Evolutionary conservation across 306 rosid species (phyloP), one percentile per base, ranked within the genome.

Genomic region (Pueraria montana): DNA sequence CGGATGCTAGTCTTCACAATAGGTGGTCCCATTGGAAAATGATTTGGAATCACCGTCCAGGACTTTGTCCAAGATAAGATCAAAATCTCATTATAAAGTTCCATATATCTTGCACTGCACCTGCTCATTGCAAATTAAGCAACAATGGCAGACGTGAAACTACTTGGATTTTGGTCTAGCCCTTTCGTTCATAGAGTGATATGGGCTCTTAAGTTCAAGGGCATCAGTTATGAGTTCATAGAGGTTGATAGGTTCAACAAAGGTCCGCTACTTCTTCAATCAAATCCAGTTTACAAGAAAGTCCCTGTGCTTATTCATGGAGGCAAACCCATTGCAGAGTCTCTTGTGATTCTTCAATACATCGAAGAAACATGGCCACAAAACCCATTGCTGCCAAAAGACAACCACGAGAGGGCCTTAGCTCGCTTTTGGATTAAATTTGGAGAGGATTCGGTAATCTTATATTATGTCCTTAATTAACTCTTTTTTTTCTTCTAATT

Each of bases 331-430:
- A 83, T 90, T 1, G 68, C 80, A 0, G 90, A 90, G 58, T 88
- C 89, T 12, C 5, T 56, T 1, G 79, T 85, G 7, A 90, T 88
- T 40, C 88, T 88, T 71, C 50, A 88, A 76, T 90, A 81, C 65
- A 90, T 87, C 0, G 90, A 90, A 75, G 92, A 90, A 62, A 85
- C 85, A 5, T 91, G 92, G 94, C 89, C 86, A 2, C 6, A 80
- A 0, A 85, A 80, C 10, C 91, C 84, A 1, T 63, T 89, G 86
- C 86, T 89, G 1, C 91, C 92, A 9, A 8, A 49, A 20, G 76
- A 91, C 80, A 14, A 65, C 27, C 30, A 91, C 64, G 69, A 86
- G 16, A 87, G 61, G 80, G 89, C 89, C 71, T 26, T 82, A 3
- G 91, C 92, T 76, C 88, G 87, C 24, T 84, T 91, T 42, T 88